Conservation (phyloP, 2,329 filamentous ascomycete species). For the Dendryphion nanum region DNA sequence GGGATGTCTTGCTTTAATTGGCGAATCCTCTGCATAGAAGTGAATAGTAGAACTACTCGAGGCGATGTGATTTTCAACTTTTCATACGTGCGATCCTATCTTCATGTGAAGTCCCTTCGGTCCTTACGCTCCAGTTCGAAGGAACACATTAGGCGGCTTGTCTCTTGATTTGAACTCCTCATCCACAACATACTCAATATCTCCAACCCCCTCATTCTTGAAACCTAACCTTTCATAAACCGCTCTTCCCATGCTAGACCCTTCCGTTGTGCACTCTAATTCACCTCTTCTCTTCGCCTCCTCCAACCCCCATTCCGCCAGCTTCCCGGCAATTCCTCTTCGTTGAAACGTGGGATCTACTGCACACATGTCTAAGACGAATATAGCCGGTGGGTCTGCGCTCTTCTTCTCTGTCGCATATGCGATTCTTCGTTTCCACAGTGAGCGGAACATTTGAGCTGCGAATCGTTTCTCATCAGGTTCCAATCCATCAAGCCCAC, state of each 20-base stretch:
- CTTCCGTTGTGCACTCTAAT: constrained; percentile 38
- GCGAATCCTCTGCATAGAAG: no score
- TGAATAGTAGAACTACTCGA: no score
- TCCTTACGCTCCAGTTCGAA: constrained; percentile 36
- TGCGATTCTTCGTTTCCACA: constrained; percentile 44
- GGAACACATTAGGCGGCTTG: constrained; percentile 35
- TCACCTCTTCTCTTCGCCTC: constrained; percentile 34
- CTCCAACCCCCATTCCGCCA: constrained; percentile 33
- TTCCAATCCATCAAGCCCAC: constrained; percentile 27
- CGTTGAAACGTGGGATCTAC: constrained; percentile 57
- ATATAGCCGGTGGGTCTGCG: constrained; percentile 44
- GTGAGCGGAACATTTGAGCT: constrained; percentile 44
- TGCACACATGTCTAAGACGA: constrained; percentile 46
- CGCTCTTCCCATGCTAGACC: constrained; percentile 33
- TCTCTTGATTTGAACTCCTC: constrained; percentile 30
- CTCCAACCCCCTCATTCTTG: constrained; percentile 20
- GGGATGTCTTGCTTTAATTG: no score
- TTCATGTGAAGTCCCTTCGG: no score
- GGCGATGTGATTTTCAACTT: no score
- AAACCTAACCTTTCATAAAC: constrained; percentile 35
- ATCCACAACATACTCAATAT: constrained; percentile 32
- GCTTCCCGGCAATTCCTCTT: constrained; percentile 34
- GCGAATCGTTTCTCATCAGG: constrained; percentile 48
- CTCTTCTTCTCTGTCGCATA: constrained; percentile 38
- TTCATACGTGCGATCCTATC: no score